Evolutionary conservation across 2,329 filamentous ascomycete species (phyloP), one percentile per base, ranked within the genome.

Genomic region (Byssoonygena ceratinophila): DNA sequence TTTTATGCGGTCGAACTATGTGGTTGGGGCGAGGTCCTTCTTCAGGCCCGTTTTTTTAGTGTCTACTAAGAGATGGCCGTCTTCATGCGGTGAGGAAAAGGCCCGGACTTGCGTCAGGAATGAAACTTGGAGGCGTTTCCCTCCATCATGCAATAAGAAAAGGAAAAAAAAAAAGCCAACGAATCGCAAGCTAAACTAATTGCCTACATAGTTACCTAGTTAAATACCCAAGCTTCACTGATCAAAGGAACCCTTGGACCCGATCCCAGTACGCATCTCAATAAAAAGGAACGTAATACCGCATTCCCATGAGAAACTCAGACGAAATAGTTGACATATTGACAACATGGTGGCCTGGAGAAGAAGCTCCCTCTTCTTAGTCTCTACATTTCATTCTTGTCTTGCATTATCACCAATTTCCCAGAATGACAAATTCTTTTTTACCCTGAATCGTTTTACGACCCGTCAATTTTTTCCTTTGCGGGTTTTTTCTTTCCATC

Each of bases 111-210:
- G 46, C 23, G 23, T 49, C 46, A 49, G 36, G 31, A 45, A 45
- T 51, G 49, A 45, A 51, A 51, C 49, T n/a, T 29, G 39, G 49
- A 29, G 41, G 39, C 39, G 49, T 51, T 51, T 51, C 40, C 37
- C 12, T 9, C 22, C 39, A 7, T 40, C 18, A 41, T 29, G 37
- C 23, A 23, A 9, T 5, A 5, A 18, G 3, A 5, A 23, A 41
- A 9, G 20, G 18, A 18, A 9, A 5, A 23, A 41, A 41, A 41
- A 11, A 41, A 5, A 18, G 6, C 4, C 6, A 37, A 4, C 34
- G 34, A 9, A n/a, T 37, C 9, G 4, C 34, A 4, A 11, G 32
- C 14, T 34, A 7, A 7, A 25, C 20, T 23, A 23, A 25, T 14
- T 41, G 18, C 5, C 14, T n/a, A n/a, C n/a, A n/a, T 34, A 34